These are phyloP conservation scores for Sporothrix humicola DNA, from an alignment of 2,329 filamentous ascomycete species.

Conservation along the genomic window DNA sequence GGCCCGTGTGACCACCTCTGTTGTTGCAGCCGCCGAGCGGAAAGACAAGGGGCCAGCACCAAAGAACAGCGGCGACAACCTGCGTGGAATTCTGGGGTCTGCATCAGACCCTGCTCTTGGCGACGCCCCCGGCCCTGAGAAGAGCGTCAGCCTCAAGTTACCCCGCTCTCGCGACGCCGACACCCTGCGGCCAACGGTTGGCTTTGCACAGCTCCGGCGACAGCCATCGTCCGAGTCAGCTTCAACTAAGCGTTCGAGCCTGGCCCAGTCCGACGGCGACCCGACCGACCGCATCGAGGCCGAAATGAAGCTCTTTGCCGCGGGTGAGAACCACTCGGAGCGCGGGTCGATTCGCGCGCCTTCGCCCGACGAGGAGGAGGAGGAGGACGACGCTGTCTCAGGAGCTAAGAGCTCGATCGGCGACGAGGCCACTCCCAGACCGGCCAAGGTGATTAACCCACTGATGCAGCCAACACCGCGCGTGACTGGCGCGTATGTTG, in stretches of 20 bases:
- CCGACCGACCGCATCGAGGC: slow-evolving; percentile 62
- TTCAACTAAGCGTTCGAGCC: slow-evolving; percentile 56
- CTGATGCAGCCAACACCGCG: slow-evolving; percentile 59
- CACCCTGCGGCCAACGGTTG: slow-evolving; percentile 47
- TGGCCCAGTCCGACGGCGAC: slow-evolving; percentile 57
- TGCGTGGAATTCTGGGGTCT: no score
- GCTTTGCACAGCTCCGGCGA: slow-evolving; percentile 54
- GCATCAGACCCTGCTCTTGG: no score
- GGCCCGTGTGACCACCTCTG: slow-evolving; percentile 47
- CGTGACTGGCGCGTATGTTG: slow-evolving; percentile 62
- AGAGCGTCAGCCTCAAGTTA: slow-evolving; percentile 40
- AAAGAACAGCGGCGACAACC: slow-evolving; percentile 11
- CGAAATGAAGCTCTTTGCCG: slow-evolving; percentile 63
- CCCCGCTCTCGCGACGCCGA: slow-evolving; percentile 38
- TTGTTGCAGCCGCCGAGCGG: slow-evolving; percentile 22
- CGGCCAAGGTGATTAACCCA: slow-evolving; percentile 51
- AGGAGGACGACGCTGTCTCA: slow-evolving; percentile 34
- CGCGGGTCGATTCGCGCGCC: slow-evolving; percentile 58
- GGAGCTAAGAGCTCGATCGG: slow-evolving; percentile 20
- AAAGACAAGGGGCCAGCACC: slow-evolving; percentile 15
- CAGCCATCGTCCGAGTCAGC: slow-evolving; percentile 54
- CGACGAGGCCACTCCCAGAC: slow-evolving; percentile 51
- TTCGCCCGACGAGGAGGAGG: slow-evolving; percentile 50
- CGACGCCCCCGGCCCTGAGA: neutral
- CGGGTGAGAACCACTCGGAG: slow-evolving; percentile 61